These are phyloP conservation scores for Eragrostis tef DNA, from an alignment of 202 grass and related monocot genomes.

Conservation along the genomic window DNA sequence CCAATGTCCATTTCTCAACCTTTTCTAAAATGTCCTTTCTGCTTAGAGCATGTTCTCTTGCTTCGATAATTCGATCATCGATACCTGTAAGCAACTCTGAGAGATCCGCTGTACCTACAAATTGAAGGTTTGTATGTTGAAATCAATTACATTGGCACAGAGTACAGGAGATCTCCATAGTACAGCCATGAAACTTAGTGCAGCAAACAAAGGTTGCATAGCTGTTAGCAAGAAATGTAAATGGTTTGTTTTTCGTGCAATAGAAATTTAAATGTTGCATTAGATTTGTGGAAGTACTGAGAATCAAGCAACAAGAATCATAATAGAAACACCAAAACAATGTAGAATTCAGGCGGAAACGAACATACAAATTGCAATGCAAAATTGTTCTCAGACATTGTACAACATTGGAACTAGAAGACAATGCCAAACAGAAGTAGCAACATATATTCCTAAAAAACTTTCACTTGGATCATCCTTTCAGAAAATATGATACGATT, in stretches of 20 bases:
- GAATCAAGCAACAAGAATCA: neutral
- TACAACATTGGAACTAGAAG: neutral
- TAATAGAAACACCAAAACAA: neutral
- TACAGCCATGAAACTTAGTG: neutral
- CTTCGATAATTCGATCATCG: slow-evolving; percentile 65
- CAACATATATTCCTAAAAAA: neutral
- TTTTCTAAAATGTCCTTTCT: slow-evolving; percentile 94
- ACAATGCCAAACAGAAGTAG: neutral
- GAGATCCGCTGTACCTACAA: slow-evolving; percentile 66
- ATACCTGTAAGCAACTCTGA: slow-evolving; percentile 68
- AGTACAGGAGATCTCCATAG: neutral
- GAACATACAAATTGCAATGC: no score
- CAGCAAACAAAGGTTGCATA: neutral
- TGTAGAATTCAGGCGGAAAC: slow-evolving; percentile 16
- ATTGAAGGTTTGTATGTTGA: slow-evolving; percentile 25
- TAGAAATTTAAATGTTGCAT: slow-evolving; percentile 11
- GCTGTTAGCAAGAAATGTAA: neutral
- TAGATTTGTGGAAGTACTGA: neutral
- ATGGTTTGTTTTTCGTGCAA: no score
- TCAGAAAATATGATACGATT: neutral
- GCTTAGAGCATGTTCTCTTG: slow-evolving; percentile 79
- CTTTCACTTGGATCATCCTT: neutral
- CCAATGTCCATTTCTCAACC: slow-evolving; percentile 79
- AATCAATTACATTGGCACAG: neutral
- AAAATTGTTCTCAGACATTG: neutral